These are phyloP conservation scores for Amphicarpaea edgeworthii DNA, from an alignment of 306 rosid species.

Conservation along the genomic window DNA sequence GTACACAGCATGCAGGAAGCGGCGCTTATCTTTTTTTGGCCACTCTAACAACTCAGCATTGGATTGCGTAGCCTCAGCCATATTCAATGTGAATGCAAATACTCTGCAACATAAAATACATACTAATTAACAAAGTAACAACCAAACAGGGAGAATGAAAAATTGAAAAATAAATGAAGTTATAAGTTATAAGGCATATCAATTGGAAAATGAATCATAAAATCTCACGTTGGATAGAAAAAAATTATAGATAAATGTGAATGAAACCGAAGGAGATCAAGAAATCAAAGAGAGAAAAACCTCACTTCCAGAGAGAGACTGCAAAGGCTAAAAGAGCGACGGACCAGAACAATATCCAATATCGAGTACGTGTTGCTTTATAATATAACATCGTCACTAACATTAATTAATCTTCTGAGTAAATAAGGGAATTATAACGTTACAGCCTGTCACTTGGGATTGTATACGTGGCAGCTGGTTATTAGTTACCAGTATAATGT, in stretches of 20 bases:
- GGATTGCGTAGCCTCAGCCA: constrained; percentile 81
- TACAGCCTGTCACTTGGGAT: constrained; percentile 14
- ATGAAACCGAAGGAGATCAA: constrained; percentile 12
- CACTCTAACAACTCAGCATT: constrained; percentile 79
- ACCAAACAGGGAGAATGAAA: neutral
- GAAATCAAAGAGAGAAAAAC: neutral
- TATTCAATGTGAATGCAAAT: constrained; percentile 40
- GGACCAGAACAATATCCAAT: neutral
- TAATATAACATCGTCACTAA: neutral
- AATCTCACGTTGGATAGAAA: neutral
- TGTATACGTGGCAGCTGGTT: constrained; percentile 37
- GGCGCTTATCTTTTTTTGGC: constrained; percentile 89
- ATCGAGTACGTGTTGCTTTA: neutral
- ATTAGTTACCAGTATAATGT: constrained; percentile 25
- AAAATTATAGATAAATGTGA: neutral
- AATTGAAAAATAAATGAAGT: neutral
- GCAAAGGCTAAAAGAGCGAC: neutral
- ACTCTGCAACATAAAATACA: constrained; percentile 40
- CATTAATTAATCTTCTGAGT: neutral
- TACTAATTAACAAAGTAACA: neutral
- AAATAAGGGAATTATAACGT: neutral
- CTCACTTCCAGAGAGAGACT: neutral
- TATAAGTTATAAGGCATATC: neutral
- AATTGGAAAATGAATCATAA: constrained; percentile 1
- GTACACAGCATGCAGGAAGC: constrained; percentile 89